These are phyloP conservation scores for Saccharomycopsis guyanensis DNA, from an alignment of 805 yeast genomes.

Conservation along the genomic window DNA sequence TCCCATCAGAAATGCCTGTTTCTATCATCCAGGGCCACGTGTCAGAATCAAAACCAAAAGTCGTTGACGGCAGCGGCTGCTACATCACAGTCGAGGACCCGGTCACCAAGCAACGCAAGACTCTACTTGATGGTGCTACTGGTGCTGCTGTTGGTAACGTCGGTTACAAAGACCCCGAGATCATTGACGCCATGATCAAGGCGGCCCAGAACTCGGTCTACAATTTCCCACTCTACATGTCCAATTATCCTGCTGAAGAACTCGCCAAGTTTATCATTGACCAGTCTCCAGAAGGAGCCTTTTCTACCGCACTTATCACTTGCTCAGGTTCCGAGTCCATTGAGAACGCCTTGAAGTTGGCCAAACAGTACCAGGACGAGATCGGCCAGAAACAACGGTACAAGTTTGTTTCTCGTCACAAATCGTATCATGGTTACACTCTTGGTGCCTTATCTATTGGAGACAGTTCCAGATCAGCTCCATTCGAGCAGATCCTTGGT, in stretches of 20 bases:
- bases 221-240: slow-evolving; percentile 29
- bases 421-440: slow-evolving; percentile 44
- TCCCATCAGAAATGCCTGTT: slow-evolving; percentile 22
- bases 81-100: slow-evolving; percentile 36
- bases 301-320: slow-evolving; percentile 38
- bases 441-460: slow-evolving; percentile 38
- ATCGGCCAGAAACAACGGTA: slow-evolving; percentile 34
- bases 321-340: slow-evolving; percentile 66
- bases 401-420: slow-evolving; percentile 36
- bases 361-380: slow-evolving; percentile 40
- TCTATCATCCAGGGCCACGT: slow-evolving; percentile 34
- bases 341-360: slow-evolving; percentile 58
- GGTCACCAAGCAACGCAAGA: slow-evolving; percentile 30
- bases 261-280: slow-evolving; percentile 36
- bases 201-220: slow-evolving; percentile 33
- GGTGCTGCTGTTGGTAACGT: slow-evolving; percentile 48
- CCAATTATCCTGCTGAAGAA: slow-evolving; percentile 36
- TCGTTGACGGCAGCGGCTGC: slow-evolving; percentile 37
- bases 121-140: slow-evolving; percentile 38
- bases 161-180: slow-evolving; percentile 37
- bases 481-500: slow-evolving; percentile 27
- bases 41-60: slow-evolving; percentile 32
- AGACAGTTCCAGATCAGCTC: slow-evolving; percentile 30
- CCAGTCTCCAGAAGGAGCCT: slow-evolving; percentile 33
- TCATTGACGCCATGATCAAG: slow-evolving; percentile 30